Percentiles rank a stretch among this genome's conserved stretches.
These are phyloP conservation scores for Myxozyma monticola DNA, from an alignment of 805 yeast species.

Conservation along the genomic window DNA sequence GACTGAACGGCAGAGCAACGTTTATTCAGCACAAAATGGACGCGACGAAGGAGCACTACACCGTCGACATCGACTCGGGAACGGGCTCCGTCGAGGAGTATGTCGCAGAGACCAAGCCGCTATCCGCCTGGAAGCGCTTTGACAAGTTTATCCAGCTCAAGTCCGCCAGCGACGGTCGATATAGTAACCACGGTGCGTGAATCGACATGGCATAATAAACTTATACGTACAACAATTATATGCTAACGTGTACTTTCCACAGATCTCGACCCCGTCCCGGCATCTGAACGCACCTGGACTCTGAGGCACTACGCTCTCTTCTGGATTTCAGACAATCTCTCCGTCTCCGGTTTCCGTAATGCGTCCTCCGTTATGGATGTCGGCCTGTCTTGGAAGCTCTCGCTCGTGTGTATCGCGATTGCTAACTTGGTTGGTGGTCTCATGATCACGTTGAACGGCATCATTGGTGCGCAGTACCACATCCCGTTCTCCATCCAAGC, in stretches of 20 bases:
- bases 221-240: background rate
- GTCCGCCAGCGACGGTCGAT: conserved; percentile 21
- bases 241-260: background rate
- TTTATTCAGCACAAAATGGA: background rate
- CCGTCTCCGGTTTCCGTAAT: conserved; percentile 28
- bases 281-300: conserved; percentile 49
- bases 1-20: too few species aligned
- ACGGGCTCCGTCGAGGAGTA: background rate
- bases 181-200: conserved; percentile 20
- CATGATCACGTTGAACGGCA: conserved; percentile 66
- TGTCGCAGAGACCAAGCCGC: background rate
- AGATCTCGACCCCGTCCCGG: conserved; percentile 30
- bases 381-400: conserved; percentile 29
- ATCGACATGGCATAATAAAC: background rate
- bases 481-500: conserved; percentile 80
- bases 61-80: conserved; percentile 5
- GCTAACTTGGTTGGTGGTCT: conserved; percentile 53
- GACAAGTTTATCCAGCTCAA: conserved; percentile 20
- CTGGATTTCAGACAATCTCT: conserved; percentile 28
- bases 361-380: conserved; percentile 29
- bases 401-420: conserved; percentile 24
- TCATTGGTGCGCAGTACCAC: conserved; percentile 80
- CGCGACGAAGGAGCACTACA: conserved; percentile 7
- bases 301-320: conserved; percentile 19
- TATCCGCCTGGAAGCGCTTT: conserved; percentile 14